phyloP scores from a whole-genome alignment of 129 eudicot species.

The Helianthus tuberosus region DNA sequence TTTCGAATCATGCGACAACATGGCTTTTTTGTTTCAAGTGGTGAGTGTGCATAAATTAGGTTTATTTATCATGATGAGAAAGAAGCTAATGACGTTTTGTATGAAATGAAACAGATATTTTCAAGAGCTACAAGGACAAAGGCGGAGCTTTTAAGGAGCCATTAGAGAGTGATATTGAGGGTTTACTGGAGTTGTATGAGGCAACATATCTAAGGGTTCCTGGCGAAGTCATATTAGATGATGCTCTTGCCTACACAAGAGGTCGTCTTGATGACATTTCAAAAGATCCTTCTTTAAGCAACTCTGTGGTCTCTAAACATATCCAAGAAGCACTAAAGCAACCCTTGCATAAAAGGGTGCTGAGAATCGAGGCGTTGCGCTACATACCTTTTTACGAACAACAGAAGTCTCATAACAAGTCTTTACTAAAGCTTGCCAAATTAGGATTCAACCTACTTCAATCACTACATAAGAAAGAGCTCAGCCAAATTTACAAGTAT shows the following conservation, averaged over 20 bases:
- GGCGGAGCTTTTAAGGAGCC: slow-evolving; percentile 24
- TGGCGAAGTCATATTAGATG: slow-evolving; percentile 46
- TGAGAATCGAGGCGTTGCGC: slow-evolving; percentile 29
- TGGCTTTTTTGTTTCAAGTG: slow-evolving; percentile 14
- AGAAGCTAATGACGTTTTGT: not conserved
- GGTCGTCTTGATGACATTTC: slow-evolving; percentile 11
- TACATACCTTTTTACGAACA: slow-evolving; percentile 44
- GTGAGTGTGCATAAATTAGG: not conserved
- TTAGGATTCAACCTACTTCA: slow-evolving; percentile 13
- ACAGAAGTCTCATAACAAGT: not conserved
- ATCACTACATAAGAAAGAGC: slow-evolving; percentile 10
- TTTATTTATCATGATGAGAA: not conserved
- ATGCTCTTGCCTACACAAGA: slow-evolving; percentile 23
- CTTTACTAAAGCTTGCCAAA: not conserved
- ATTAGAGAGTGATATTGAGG: slow-evolving; percentile 15
- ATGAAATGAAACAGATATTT: slow-evolving; percentile 22
- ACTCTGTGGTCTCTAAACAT: slow-evolving; percentile 18
- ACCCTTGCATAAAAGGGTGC: slow-evolving; percentile 31
- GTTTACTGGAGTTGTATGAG: slow-evolving; percentile 29
- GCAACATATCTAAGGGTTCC: slow-evolving; percentile 10
- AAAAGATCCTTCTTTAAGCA: not conserved
- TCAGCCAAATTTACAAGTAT: slow-evolving; percentile 23
- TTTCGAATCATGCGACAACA: slow-evolving; percentile 22
- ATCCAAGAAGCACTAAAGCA: slow-evolving; percentile 31
- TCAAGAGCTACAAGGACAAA: slow-evolving; percentile 8